A percentile compares a stretch with the other conserved stretches of the same genome.
Conservation (phyloP, 495 filamentous ascomycete genomes). For the Hypoxylon trugodes region DNA sequence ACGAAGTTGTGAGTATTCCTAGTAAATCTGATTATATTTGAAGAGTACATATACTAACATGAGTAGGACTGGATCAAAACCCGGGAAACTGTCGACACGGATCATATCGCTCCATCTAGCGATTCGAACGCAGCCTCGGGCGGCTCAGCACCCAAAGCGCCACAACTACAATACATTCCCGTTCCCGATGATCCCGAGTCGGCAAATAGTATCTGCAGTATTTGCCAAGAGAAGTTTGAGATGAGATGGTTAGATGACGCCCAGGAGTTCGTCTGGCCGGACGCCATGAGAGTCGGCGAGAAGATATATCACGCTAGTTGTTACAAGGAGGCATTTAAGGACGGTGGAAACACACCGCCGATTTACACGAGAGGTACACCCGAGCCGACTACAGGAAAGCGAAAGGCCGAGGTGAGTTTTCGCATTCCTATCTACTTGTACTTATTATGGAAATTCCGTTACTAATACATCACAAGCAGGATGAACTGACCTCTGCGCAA, state of each 20-base stretch:
- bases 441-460: not conserved
- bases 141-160: slow-evolving; percentile 42
- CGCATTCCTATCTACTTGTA: not conserved
- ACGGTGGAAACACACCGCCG: slow-evolving; percentile 56
- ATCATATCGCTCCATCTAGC: slow-evolving; percentile 50
- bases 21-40: not conserved
- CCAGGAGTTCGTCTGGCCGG: slow-evolving; percentile 97
- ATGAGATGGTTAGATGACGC: slow-evolving; percentile 87
- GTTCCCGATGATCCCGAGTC: slow-evolving; percentile 80
- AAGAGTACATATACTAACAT: slow-evolving; percentile 29
- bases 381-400: slow-evolving; percentile 76
- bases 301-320: slow-evolving; percentile 91
- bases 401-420: slow-evolving; percentile 74
- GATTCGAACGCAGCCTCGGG: slow-evolving; percentile 29
- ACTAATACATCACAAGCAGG: slow-evolving; percentile 44
- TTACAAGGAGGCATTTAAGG: slow-evolving; percentile 81
- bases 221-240: slow-evolving; percentile 95
- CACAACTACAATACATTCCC: slow-evolving; percentile 76
- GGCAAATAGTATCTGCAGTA: slow-evolving; percentile 79
- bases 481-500: slow-evolving; percentile 39
- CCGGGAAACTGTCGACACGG: slow-evolving; percentile 75
- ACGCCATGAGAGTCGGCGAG: slow-evolving; percentile 79
- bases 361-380: slow-evolving; percentile 64
- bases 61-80: slow-evolving; percentile 85
- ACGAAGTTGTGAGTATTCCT: slow-evolving; percentile 76